A percentile compares a stretch with the other conserved stretches of the same genome.
Conservation (phyloP, 2,329 filamentous ascomycete genomes). For the Endocalyx cinctus region DNA sequence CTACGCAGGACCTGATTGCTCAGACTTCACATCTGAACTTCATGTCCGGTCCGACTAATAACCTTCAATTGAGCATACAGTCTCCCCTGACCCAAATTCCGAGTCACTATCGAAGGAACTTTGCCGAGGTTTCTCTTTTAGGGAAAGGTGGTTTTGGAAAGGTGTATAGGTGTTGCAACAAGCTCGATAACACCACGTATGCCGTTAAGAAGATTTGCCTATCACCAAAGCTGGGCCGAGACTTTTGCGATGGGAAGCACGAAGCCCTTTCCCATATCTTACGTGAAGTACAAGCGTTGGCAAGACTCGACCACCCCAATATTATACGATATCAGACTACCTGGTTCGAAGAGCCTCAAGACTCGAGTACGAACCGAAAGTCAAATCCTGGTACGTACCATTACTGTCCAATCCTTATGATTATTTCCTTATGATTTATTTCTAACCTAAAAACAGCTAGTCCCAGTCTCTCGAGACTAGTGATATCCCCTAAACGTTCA, state of each 20-base stretch:
- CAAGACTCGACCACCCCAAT: slow-evolving; percentile 27
- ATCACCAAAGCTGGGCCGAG: slow-evolving; percentile 20
- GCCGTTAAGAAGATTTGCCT: slow-evolving; percentile 29
- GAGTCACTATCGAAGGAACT: slow-evolving; percentile 25
- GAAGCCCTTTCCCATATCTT: slow-evolving; percentile 25
- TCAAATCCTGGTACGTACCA: slow-evolving; percentile 44
- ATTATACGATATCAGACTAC: slow-evolving; percentile 28
- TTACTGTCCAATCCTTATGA: slow-evolving; percentile 21
- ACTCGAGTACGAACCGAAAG: slow-evolving; percentile 12
- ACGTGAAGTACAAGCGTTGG: slow-evolving; percentile 26
- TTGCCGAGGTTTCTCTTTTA: slow-evolving; percentile 22
- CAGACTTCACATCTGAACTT: slow-evolving; percentile 17
- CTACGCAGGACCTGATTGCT: slow-evolving; percentile 15
- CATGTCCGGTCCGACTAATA: slow-evolving; percentile 16
- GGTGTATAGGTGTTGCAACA: slow-evolving; percentile 26
- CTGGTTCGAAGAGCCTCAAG: slow-evolving; percentile 26
- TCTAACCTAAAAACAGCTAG: too few relatives aligned
- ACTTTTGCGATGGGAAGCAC: slow-evolving; percentile 23
- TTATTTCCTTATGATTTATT: neutral
- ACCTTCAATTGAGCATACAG: slow-evolving; percentile 17
- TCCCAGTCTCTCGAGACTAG: too few relatives aligned
- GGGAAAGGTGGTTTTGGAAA: slow-evolving; percentile 29
- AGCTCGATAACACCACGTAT: slow-evolving; percentile 24
- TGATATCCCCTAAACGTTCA: too few relatives aligned
- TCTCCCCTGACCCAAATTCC: slow-evolving; percentile 4